These are phyloP conservation scores for Rutstroemia sydowiana DNA, from an alignment of 2,329 filamentous ascomycete species.

Conservation along the genomic window DNA sequence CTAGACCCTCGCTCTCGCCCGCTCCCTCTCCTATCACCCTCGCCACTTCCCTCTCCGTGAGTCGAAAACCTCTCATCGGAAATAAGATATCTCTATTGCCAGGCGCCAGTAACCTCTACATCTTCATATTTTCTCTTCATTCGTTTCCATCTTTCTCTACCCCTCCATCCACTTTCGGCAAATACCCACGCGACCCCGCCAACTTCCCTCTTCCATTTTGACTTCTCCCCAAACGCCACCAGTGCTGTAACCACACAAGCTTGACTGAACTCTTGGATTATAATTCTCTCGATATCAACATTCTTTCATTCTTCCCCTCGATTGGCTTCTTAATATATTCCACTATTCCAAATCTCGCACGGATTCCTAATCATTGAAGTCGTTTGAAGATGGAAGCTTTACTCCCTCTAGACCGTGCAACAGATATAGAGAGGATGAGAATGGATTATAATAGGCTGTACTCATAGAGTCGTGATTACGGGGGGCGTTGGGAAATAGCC, in stretches of 20 bases:
- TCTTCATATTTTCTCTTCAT: conserved; percentile 20
- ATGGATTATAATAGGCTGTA: too few relatives aligned
- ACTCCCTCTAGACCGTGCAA: too few relatives aligned
- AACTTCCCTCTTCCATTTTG: conserved; percentile 45
- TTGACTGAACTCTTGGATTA: conserved; percentile 79
- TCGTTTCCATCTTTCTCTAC: not conserved
- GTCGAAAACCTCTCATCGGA: conserved; percentile 33
- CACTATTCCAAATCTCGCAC: conserved; percentile 62
- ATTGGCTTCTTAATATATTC: conserved; percentile 72
- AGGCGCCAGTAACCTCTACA: conserved; percentile 39
- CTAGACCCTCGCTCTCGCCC: conserved; percentile 32
- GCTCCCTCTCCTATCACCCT: conserved; percentile 30
- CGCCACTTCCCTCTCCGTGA: conserved; percentile 31
- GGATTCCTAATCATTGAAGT: conserved; percentile 26
- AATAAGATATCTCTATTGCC: conserved; percentile 41
- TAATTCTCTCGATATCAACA: conserved; percentile 70
- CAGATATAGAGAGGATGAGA: too few relatives aligned
- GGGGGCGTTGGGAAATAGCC: too few relatives aligned
- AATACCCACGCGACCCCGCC: conserved; percentile 67
- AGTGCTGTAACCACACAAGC: conserved; percentile 79
- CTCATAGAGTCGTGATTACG: too few relatives aligned
- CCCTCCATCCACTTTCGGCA: conserved; percentile 34
- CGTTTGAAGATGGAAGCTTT: conserved; percentile 33
- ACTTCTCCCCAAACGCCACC: conserved; percentile 52
- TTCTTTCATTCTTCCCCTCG: conserved; percentile 67